Base-by-base conservation (phyloP, 2,329 filamentous ascomycete species). In the Aspergillus phoenicis region DNA sequence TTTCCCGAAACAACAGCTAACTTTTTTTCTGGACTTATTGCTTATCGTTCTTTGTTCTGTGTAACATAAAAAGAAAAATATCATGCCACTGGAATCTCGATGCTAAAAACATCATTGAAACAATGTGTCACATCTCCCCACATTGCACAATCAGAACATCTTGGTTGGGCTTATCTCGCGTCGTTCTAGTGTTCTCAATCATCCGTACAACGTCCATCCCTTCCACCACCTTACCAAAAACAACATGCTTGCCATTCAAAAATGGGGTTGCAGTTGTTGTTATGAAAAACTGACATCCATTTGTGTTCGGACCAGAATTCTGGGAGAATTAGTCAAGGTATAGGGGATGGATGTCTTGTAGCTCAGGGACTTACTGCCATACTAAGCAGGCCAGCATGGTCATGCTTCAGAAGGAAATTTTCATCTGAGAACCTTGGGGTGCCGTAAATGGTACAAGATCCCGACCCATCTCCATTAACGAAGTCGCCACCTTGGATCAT, bases 401-500 rank as follows among this genome's bases (percentile, higher is more conserved):
- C 90, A 77, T 98, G 94, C 76, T 89, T 91, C 51, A 92, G 74
- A 13, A 75, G 82, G 73, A 97, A 97, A 75, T 95, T 96, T 81
- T 99, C 95, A 73, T 99, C 95, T 4, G 88, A 86, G 73, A 98
- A 98, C 49, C 87, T 85, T 69, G 90, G 88, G 54, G 87, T 89
- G 60, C 93, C 92, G 81, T 96, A 98, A 75, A 98, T 97, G 68
- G 86, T 91, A 10, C 89, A 89, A 51, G 89, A 93, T 8, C 95
- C 95, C 0, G 91, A 96, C 55, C 95, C 95, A 76, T 98, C 91
- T 56, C 93, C 91, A 71, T 97, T 93, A 64, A 97, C 82, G 76
- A 98, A 98, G 77, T 99, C 95, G 57, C 95, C 95, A 49, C 94
- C 94, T 77, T 99, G 95, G 71, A 95, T 91, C 94, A 98, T 98